Base-by-base conservation (phyloP, 129 eudicot genomes). In the Apium graveolens region DNA sequence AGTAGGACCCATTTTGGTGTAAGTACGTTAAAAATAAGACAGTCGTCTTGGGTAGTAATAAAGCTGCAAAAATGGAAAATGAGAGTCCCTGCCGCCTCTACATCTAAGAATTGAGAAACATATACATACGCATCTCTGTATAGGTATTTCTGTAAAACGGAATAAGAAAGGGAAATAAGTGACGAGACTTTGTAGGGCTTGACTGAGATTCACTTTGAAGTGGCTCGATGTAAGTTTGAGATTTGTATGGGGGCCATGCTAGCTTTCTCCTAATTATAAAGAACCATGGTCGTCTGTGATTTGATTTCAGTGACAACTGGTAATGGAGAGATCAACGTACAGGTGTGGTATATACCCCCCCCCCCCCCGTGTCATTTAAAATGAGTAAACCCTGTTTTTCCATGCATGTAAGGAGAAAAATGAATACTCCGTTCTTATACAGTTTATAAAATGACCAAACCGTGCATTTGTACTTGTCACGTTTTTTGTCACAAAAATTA, bases 401-500 rank as follows among this genome's bases (percentile, higher is more conserved):
- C 77, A 74, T 74, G 77, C 77, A 43, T 74, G n/a, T 14, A 74
- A 74, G 57, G 77, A 43, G 77, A 74, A 74, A 74, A 74, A 74
- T 74, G 77, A 74, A 44, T 29, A 74, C 49, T 74, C 49, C 77
- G 34, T 74, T 74, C 38, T 74, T 1, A 43, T 27, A 41, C 77
- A 44, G 57, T 74, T 3, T 74, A 74, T 74, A n/a, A 74, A 74
- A 74, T 74, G 77, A 74, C 62, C 77, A 74, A 74, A 74, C 77
- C 77, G 77, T 74, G 77, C 77, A 43, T 74, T 74, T 44, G 38
- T 74, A 60, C 49, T 44, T 74, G 77, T 44, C 77, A 74, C 77
- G 60, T 74, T 74, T 74, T 74, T 27, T 29, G 39, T 74, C 77
- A 43, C 37, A 66, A 74, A 74, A 74, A 74, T 35, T 11, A 26